Evolutionary conservation across 2,329 filamentous ascomycete genomes (phyloP), one percentile per base, ranked within the genome.

Genomic region (Clonostachys rhizophaga): DNA sequence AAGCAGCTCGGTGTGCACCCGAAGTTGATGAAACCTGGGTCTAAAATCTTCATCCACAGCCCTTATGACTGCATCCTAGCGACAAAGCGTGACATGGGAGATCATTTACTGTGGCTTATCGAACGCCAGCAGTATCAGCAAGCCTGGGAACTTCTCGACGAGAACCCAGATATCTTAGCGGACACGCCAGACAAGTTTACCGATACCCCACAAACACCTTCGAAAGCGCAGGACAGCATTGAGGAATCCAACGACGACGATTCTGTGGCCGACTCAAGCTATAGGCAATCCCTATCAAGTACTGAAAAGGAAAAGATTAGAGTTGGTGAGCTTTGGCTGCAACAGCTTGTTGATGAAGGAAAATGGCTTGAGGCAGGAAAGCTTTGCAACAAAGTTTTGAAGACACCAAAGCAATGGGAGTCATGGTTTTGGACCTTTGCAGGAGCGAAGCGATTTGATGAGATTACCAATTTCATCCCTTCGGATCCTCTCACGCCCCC

Each of bases 11-110:
- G 70, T 12, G 69, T 76, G 3, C 76, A 85, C 60, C 66, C 79
- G 47, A 74, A 73, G 55, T 63, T 87, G 53, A 57, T 75, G 54
- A 76, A 82, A 58, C 72, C 72, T 44, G 76, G 79, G 2, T 65
- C 76, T 56, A 77, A 97, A 59, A 87, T 99, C 14, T 96, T 96
- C 62, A 89, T 99, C 39, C 91, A 96, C 58, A 96, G 91, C 57
- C 94, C 94, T 0, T 99, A 95, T 60, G 94, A 99, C 66, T 97
- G 91, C 58, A 86, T 97, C n/a, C 72, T 96, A 47, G 89, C 90
- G 1, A 89, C 94, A 3, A 91, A 91, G 61, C 79, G 94, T 55
- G 91, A 96, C 58, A 74, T 95, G 14, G 74, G 83, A 5, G 94
- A 99, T 65, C 91, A 95, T 58, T 71, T 97, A 18, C 72, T 77